Evolutionary conservation across 345 rosid species (phyloP), one percentile per base, ranked within the genome.

Genomic region (Heritiera littoralis): DNA sequence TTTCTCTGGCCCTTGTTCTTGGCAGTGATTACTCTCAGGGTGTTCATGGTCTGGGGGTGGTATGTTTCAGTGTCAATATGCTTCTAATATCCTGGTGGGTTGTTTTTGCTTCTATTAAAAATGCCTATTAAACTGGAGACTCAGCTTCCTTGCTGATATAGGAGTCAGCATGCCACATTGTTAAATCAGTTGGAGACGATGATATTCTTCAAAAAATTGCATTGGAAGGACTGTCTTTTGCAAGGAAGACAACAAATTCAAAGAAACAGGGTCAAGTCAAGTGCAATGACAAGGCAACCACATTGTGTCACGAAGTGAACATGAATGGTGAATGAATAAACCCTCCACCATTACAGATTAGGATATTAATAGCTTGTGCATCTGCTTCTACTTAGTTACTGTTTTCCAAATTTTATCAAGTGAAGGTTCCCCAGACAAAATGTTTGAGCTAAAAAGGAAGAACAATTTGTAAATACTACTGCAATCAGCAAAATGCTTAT

Each of bases 11-110:
- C 54, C 92, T 94, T 80, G 85, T 96, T 82, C 94, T 96, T 74
- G 98, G 99, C 81, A 72, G 98, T 79, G 99, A 96, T 81, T 96
- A 94, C 85, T 92, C 89, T 72, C 91, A 76, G 13, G 97, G 98
- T 72, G 90, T 96, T 79, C 92, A 85, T 70, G 97, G 97, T 83
- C 83, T 96, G 61, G 95, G 98, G 79, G 91, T 84, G 77, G 99
- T 94, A 83, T 73, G 92, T 86, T 66, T 78, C 35, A 43, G 45
- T 45, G 75, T 66, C 66, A 83, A 76, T 45, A 35, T 74, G 77
- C 83, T 71, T 72, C 78, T 74, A 45, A 41, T 64, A 38, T 69
- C 6, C n/a, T 32, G 2, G 10, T 71, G 49, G 64, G 61, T 10
- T 72, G 30, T 74, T 43, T 61, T 54, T 60, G 20, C 51, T 68